Base-by-base conservation (phyloP, 208 protist genomes). In the Crithidia bombi region DNA sequence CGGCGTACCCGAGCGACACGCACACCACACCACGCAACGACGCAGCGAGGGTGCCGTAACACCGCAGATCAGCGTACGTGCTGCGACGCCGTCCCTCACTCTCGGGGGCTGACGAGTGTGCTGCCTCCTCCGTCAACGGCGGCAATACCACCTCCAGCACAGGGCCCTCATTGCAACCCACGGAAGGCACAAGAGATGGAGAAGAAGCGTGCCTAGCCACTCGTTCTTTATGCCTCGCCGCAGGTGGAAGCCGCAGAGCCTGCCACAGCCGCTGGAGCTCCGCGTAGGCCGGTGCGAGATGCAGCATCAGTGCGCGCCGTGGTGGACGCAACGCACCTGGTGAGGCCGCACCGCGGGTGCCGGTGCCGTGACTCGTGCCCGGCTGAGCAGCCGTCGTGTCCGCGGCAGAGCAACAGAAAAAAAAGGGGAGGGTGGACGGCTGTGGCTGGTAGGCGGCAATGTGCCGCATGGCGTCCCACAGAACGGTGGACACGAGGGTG, bases 201-300 rank as follows among this genome's bases (percentile, higher is more conserved):
- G 51, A 23, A 56, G 25, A 38, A 35, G 51, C 19, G 41, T 17
- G 17, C 1, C 1, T 35, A n/a, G 12, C 25, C 21, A 15, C 17
- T 6, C 28, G 21, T 21, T 1, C 12, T 36, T 2, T 11, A 28
- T 32, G 6, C 17, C 2, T 36, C 9, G 21, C 2, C 10, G 36
- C 17, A 14, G n/a, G 17, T 2, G 26, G n/a, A 1, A 52, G 69
- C n/a, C 32, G 30, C 35, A 43, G 19, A 14, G 55, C 54, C 14
- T 65, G 63, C 71, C 71, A 76, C 10, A 76, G 46, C 17, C 44
- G 71, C 38, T 76, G 71, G 44, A 76, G 56, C 32, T 28, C 41
- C n/a, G 39, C 49, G 15, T 64, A 68, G n/a, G 61, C 69, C 1
- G 69, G 61, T 5, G 46, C 30, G 6, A 47, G 44, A 17, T 56